Conservation (phyloP, 1,139 yeast genomes). For the Protomyces inouyei region DNA sequence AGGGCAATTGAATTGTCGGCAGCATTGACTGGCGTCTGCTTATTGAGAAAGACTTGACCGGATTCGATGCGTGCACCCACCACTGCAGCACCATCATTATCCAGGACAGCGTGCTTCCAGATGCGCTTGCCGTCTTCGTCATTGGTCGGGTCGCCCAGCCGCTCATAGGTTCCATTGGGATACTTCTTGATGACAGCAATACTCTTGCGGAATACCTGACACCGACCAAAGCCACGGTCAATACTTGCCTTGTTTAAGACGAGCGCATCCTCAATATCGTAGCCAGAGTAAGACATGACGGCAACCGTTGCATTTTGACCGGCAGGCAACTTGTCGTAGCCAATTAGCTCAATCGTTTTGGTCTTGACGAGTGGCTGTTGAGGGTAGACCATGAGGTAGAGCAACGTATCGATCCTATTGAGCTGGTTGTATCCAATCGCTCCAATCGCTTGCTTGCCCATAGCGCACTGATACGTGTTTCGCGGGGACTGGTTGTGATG, state of each 20-base stretch:
- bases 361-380: slow-evolving; percentile 99
- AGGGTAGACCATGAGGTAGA: slow-evolving; percentile 94
- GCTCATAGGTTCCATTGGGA: slow-evolving; percentile 89
- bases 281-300: slow-evolving; percentile 97
- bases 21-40: slow-evolving; percentile 83
- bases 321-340: slow-evolving; percentile 94
- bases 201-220: slow-evolving; percentile 93
- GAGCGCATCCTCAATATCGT: slow-evolving; percentile 98
- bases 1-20: slow-evolving; percentile 53
- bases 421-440: slow-evolving; percentile 97
- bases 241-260: slow-evolving; percentile 87
- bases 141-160: slow-evolving; percentile 48
- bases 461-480: slow-evolving; percentile 98
- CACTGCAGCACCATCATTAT: slow-evolving; percentile 95
- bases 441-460: slow-evolving; percentile 99
- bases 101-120: slow-evolving; percentile 78
- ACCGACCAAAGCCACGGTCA: slow-evolving; percentile 96
- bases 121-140: slow-evolving; percentile 59
- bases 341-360: slow-evolving; percentile 89
- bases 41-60: slow-evolving; percentile 91
- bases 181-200: slow-evolving; percentile 84
- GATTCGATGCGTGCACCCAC: slow-evolving; percentile 86
- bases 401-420: slow-evolving; percentile 86
- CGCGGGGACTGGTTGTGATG: slow-evolving; percentile 98
- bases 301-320: slow-evolving; percentile 99